A percentile compares a stretch with the other conserved stretches of the same genome.
Conservation (phyloP, 768 basidiomycete species). For the Boletus edulis region DNA sequence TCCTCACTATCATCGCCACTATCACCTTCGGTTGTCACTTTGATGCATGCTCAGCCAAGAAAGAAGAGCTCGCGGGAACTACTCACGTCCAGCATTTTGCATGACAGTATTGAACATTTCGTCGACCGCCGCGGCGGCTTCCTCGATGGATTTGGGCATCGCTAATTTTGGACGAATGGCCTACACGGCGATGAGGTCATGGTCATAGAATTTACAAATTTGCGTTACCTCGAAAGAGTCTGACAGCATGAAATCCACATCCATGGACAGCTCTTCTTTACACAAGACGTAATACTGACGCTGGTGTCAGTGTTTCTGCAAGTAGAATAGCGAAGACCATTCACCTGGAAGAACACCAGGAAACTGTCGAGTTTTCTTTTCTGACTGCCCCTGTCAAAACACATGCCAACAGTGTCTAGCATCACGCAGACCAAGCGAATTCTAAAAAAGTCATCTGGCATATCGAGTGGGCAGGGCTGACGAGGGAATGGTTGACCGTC, state of each 20-base stretch:
- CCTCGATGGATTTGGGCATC: conserved; percentile 71
- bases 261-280: conserved; percentile 92
- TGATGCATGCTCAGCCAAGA: conserved; percentile 14
- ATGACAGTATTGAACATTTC: conserved; percentile 76
- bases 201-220: neutral
- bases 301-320: conserved; percentile 2
- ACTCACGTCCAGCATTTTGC: conserved; percentile 57
- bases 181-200: conserved; percentile 36
- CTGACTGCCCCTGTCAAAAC: conserved; percentile 92
- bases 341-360: conserved; percentile 89
- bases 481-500: conserved; percentile 87
- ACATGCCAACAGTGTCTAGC: conserved; percentile 95
- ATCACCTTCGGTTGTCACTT: conserved; percentile 36
- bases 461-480: conserved; percentile 73
- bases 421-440: conserved; percentile 88
- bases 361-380: conserved; percentile 93
- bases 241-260: conserved; percentile 94
- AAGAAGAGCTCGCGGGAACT: neutral
- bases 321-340: neutral
- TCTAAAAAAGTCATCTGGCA: conserved; percentile 96
- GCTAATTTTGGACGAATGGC: conserved; percentile 82
- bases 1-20: conserved; percentile 56
- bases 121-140: conserved; percentile 86
- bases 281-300: conserved; percentile 79
- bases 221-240: conserved; percentile 84